Base-by-base conservation (phyloP, 169 alveolate species). In the Eimeria brunetti region DNA sequence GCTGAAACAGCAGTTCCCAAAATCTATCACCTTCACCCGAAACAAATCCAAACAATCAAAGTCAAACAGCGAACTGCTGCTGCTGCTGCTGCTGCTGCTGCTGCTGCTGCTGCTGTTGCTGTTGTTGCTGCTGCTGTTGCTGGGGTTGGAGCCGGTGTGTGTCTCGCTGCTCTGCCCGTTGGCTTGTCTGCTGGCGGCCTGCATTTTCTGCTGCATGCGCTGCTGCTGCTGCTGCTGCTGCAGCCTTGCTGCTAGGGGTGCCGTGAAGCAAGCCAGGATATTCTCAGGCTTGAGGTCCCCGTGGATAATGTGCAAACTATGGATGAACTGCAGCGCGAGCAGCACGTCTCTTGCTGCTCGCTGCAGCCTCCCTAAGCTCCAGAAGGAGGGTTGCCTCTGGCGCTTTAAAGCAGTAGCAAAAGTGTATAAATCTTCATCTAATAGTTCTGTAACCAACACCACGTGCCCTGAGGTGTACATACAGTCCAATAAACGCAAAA, bases 221-320 rank as follows among this genome's bases (percentile, higher is more conserved):
- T 62, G 80, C 22, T 51, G 80, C 93, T 86, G 58, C 69, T 86
- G 83, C 49, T 41, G 9, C 18, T 62, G 80, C 33, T 64, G 56
- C 49, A 60, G 93, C 20, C 12, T 11, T 33, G 46, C 69, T 24
- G 94, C 94, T 14, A 64, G 62, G 51, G 94, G 73, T 97, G 97
- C 76, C 3, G 91, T 56, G 64, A 84, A 84, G 14, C 73, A 51
- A 41, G 98, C 94, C 49, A 99, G 97, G 44, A 99, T 98, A 97
- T 99, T 99, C 96, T 98, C 99, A n/a, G 99, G 99, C 91, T 99
- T 99, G 84, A 99, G 96, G 96, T 99, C 99, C 84, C 99, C 98
- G 94, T 99, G 99, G 22, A 98, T 98, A 56, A 99, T 91, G 89
- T 96, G 94, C 88, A 97, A 67, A 46, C 95, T 88, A 95, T 98